Evolutionary conservation across 768 basidiomycete genomes (phyloP).

Genomic region (Pleurotus platypus): DNA sequence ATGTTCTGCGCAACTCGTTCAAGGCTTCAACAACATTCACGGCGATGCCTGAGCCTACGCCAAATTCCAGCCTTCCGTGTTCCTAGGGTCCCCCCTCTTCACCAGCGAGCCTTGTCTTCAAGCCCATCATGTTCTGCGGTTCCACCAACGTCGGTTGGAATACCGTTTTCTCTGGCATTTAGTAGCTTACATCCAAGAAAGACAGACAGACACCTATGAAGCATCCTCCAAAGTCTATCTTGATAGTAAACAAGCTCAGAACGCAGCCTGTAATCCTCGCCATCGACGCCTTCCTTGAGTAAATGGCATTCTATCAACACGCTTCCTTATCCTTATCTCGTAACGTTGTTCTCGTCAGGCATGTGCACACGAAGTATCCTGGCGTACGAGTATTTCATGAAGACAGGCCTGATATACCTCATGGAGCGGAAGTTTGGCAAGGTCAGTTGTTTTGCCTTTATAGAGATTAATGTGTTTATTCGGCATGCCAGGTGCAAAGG

Average conservation of each 20-base stretch:
- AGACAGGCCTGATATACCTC: constrained; percentile 61
- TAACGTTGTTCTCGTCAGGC: constrained; percentile 30
- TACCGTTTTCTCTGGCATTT: not conserved
- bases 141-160: constrained; percentile 7
- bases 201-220: constrained; percentile 31
- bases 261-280: constrained; percentile 75
- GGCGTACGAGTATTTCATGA: constrained; percentile 65
- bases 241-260: constrained; percentile 79
- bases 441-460: constrained; percentile 30
- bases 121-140: not conserved
- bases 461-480: not conserved
- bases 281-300: constrained; percentile 73
- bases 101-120: not conserved
- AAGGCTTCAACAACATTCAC: not conserved
- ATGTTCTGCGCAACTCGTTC: not conserved
- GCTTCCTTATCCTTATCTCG: not conserved
- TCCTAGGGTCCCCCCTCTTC: not conserved
- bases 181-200: constrained; percentile 18
- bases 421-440: constrained; percentile 65
- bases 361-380: constrained; percentile 55
- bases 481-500: constrained; percentile 33
- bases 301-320: constrained; percentile 18
- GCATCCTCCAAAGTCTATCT: constrained; percentile 55
- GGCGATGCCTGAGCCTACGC: not conserved
- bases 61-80: not conserved